Evolutionary conservation across 1,284 basidiomycete genomes (phyloP).

Genomic region (Phlebopus sp.): DNA sequence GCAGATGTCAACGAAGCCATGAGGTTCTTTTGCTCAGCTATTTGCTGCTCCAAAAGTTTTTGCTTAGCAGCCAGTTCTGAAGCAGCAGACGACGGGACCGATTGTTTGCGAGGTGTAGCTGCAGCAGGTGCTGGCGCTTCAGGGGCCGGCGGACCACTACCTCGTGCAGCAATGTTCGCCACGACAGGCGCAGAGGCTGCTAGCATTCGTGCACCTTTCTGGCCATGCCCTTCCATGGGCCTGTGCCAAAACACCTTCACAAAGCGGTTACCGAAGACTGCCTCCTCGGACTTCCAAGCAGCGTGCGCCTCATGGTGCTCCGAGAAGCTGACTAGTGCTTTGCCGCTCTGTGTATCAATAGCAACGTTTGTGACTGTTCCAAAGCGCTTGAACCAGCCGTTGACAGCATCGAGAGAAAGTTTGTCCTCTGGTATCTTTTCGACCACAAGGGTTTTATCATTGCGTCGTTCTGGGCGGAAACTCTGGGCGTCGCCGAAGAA

Average conservation of each 20-base stretch:
- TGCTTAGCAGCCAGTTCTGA: slow-evolving; percentile 68
- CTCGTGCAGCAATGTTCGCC: slow-evolving; percentile 49
- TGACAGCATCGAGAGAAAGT: slow-evolving; percentile 75
- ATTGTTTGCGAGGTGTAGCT: slow-evolving; percentile 28
- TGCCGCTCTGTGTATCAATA: slow-evolving; percentile 69
- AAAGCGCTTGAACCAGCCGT: slow-evolving; percentile 89
- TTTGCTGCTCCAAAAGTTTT: slow-evolving; percentile 76
- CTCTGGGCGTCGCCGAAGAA: slow-evolving; percentile 61
- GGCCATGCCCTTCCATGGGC: slow-evolving; percentile 85
- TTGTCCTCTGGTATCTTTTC: slow-evolving; percentile 91
- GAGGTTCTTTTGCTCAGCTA: slow-evolving; percentile 87
- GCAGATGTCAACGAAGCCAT: slow-evolving; percentile 70
- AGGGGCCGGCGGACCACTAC: slow-evolving; percentile 13
- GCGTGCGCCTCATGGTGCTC: slow-evolving; percentile 83
- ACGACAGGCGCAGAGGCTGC: slow-evolving; percentile 75
- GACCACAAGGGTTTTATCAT: slow-evolving; percentile 86
- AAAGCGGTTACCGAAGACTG: slow-evolving; percentile 91
- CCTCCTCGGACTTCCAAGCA: slow-evolving; percentile 91
- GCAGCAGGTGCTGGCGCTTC: slow-evolving; percentile 15
- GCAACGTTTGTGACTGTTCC: slow-evolving; percentile 93
- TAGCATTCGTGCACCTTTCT: slow-evolving; percentile 68
- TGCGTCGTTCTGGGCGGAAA: slow-evolving; percentile 63
- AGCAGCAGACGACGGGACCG: slow-evolving; percentile 34
- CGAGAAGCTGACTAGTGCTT: slow-evolving; percentile 86
- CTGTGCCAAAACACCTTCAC: slow-evolving; percentile 94